Conservation (phyloP, 768 basidiomycete genomes). For the Suillus tomentosus region DNA sequence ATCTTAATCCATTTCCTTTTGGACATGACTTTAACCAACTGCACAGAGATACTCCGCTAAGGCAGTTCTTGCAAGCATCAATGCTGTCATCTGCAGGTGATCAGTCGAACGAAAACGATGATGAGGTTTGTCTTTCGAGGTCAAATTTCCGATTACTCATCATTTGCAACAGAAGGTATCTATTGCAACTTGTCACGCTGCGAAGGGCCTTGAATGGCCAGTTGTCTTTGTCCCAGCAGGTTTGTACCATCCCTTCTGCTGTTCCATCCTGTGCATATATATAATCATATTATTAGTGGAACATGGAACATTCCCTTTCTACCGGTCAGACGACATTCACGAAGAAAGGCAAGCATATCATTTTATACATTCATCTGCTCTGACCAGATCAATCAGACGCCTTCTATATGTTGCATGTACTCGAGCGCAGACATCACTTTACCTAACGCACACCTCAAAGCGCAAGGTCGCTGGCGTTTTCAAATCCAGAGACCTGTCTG, state of each 20-base stretch:
- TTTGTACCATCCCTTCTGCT: constrained; percentile 27
- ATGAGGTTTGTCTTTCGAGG: constrained; percentile 38
- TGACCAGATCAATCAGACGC: constrained; percentile 47
- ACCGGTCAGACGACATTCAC: constrained; percentile 70
- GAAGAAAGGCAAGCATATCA: constrained; percentile 66
- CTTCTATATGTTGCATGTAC: constrained; percentile 90
- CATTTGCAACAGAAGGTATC: constrained; percentile 64
- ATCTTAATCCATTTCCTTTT: background rate
- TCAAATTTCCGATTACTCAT: background rate
- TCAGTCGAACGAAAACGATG: constrained; percentile 52
- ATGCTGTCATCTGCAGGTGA: constrained; percentile 84
- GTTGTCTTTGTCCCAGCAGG: constrained; percentile 81
- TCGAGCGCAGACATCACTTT: constrained; percentile 73
- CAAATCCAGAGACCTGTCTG: constrained; percentile 52
- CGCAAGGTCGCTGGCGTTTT: constrained; percentile 59
- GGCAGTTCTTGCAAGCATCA: constrained; percentile 74
- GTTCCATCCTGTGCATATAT: background rate
- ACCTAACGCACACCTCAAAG: constrained; percentile 50
- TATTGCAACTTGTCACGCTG: constrained; percentile 84
- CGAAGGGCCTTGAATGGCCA: constrained; percentile 92
- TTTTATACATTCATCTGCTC: background rate
- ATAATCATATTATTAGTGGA: constrained; percentile 49
- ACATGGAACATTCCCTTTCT: constrained; percentile 73
- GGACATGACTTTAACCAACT: background rate
- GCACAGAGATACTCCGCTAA: constrained; percentile 57